A percentile compares a stretch with the other conserved stretches of the same genome.
Evolutionary conservation across 2,329 filamentous ascomycete genomes (phyloP).

Genomic region (Apiospora aurea): DNA sequence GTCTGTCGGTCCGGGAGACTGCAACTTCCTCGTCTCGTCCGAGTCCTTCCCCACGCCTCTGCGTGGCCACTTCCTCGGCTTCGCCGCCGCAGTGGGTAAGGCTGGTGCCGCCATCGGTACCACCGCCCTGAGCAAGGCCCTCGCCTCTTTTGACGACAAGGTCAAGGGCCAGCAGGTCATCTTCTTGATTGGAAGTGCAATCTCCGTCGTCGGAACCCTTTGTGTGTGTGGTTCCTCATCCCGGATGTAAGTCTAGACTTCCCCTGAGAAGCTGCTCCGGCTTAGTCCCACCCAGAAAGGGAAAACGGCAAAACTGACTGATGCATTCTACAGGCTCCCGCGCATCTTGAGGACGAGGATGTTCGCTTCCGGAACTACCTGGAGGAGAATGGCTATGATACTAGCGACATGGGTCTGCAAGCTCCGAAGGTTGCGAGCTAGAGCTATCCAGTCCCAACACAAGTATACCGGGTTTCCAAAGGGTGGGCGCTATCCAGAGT

Average conservation of each 20-base stretch:
- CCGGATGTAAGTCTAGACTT: slow-evolving; percentile 13
- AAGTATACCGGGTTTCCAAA: too few species aligned
- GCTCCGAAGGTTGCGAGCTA: not conserved
- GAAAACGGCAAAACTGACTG: not conserved
- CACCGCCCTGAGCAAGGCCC: not conserved
- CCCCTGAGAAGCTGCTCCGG: not conserved
- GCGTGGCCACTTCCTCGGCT: slow-evolving; percentile 57
- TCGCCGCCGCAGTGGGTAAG: slow-evolving; percentile 60
- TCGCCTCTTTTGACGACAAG: slow-evolving; percentile 19
- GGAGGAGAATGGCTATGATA: slow-evolving; percentile 33
- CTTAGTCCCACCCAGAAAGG: too few species aligned
- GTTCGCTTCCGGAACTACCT: slow-evolving; percentile 33
- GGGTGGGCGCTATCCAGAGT: too few species aligned
- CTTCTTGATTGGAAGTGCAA: slow-evolving; percentile 11
- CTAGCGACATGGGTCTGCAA: slow-evolving; percentile 30
- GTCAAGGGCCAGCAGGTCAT: slow-evolving; percentile 21
- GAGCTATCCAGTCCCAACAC: too few species aligned
- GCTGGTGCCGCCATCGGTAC: slow-evolving; percentile 59
- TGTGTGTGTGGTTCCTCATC: slow-evolving; percentile 22
- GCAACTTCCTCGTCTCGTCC: slow-evolving; percentile 56
- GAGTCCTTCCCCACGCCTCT: slow-evolving; percentile 61
- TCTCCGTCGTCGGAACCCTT: slow-evolving; percentile 21
- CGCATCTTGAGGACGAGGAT: slow-evolving; percentile 34
- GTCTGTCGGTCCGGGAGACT: slow-evolving; percentile 58
- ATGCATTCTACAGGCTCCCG: slow-evolving; percentile 28